phyloP scores from a whole-genome alignment of 1,139 yeast genomes.

The Chernovozyma aurita region DNA sequence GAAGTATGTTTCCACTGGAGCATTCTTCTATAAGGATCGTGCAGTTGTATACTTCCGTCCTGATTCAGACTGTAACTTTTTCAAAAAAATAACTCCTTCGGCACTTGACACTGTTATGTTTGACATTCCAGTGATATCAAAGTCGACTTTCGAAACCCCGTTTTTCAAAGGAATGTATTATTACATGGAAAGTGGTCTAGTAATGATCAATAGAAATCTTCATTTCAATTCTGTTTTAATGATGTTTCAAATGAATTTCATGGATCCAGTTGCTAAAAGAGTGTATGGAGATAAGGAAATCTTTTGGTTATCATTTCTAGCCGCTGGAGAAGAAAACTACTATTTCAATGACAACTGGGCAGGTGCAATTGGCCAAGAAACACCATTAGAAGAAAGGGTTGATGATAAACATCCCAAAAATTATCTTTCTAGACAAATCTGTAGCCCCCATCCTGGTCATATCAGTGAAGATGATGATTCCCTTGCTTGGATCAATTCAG shows the following conservation, averaged over 20 bases:
- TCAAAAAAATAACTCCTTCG: slow-evolving; percentile 26
- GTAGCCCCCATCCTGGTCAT: slow-evolving; percentile 46
- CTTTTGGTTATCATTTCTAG: slow-evolving; percentile 31
- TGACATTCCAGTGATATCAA: slow-evolving; percentile 26
- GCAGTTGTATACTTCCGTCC: slow-evolving; percentile 27
- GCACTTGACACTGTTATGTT: slow-evolving; percentile 25
- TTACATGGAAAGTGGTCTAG: slow-evolving; percentile 32
- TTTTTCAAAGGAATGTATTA: slow-evolving; percentile 29
- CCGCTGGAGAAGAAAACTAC: slow-evolving; percentile 30
- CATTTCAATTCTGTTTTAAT: slow-evolving; percentile 27
- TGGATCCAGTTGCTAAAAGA: slow-evolving; percentile 19
- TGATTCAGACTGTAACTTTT: slow-evolving; percentile 18
- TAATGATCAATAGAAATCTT: slow-evolving; percentile 21
- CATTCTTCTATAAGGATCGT: slow-evolving; percentile 30
- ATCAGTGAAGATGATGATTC: slow-evolving; percentile 27
- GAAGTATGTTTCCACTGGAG: slow-evolving; percentile 24
- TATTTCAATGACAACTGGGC: slow-evolving; percentile 24
- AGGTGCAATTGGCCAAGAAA: slow-evolving; percentile 27
- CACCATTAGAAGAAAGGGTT: slow-evolving; percentile 19
- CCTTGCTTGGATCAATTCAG: slow-evolving; percentile 32
- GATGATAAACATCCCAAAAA: slow-evolving; percentile 16
- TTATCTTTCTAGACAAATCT: slow-evolving; percentile 25
- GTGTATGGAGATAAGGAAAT: slow-evolving; percentile 33
- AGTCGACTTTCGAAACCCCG: slow-evolving; percentile 16
- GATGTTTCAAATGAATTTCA: slow-evolving; percentile 26